Conservation (phyloP, 2,329 filamentous ascomycete genomes). For the Myrmaecium sp. region DNA sequence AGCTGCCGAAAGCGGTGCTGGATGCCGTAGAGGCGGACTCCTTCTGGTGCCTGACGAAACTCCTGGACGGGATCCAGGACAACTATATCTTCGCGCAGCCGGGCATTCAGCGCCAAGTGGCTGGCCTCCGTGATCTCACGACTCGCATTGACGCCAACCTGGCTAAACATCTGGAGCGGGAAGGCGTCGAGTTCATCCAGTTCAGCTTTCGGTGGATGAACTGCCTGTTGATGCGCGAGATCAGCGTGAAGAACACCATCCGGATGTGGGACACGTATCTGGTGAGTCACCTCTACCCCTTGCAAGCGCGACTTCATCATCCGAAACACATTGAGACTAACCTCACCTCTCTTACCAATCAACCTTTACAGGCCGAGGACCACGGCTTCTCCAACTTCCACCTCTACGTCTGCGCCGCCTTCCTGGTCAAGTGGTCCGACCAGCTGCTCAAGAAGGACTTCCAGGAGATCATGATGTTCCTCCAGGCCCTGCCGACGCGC, state of each 20-base stretch:
- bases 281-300: slow-evolving; percentile 36
- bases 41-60: slow-evolving; percentile 95
- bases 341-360: slow-evolving; percentile 3
- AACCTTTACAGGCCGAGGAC: slow-evolving; percentile 61
- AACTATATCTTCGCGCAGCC: slow-evolving; percentile 98
- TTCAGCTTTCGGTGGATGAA: slow-evolving; percentile 99
- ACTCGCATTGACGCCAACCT: slow-evolving; percentile 71
- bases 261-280: slow-evolving; percentile 99
- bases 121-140: slow-evolving; percentile 74
- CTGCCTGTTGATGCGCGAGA: slow-evolving; percentile 91
- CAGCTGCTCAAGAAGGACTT: slow-evolving; percentile 96
- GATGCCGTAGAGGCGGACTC: slow-evolving; percentile 96
- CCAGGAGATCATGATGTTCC: slow-evolving; percentile 97
- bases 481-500: slow-evolving; percentile 83
- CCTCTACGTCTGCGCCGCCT: slow-evolving; percentile 93
- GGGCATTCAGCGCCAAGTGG: slow-evolving; percentile 87
- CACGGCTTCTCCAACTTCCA: slow-evolving; percentile 98
- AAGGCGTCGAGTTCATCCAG: slow-evolving; percentile 95
- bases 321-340: too few relatives aligned
- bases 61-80: slow-evolving; percentile 97
- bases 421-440: slow-evolving; percentile 95
- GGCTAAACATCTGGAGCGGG: slow-evolving; percentile 74
- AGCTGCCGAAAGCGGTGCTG: slow-evolving; percentile 74
- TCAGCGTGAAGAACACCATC: slow-evolving; percentile 91
- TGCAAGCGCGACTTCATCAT: not conserved